phyloP scores from a whole-genome alignment of 1,284 basidiomycete genomes.

The Cryptococcus floricola region DNA sequence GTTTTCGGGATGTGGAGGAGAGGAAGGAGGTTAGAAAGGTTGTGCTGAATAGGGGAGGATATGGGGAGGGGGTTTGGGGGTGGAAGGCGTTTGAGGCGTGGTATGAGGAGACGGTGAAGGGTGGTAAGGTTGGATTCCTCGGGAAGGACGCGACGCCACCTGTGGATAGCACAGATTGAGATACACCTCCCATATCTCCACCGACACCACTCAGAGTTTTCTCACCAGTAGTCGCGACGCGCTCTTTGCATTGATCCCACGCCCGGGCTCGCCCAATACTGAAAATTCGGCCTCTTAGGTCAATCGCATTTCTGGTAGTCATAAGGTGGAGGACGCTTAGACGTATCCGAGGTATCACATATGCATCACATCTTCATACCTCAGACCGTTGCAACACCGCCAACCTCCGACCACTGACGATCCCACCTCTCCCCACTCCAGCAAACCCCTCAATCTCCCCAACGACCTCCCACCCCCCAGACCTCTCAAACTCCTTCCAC shows the following conservation, averaged over 20 bases:
- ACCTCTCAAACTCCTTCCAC: not conserved
- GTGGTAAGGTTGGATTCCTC: conserved; percentile 1
- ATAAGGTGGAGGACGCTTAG: no score
- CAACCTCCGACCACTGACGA: not conserved
- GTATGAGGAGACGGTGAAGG: conserved; percentile 59
- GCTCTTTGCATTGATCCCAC: no score
- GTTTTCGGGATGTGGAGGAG: conserved; percentile 60
- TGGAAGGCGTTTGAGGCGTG: conserved; percentile 68
- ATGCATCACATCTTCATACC: no score
- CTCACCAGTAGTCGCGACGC: no score
- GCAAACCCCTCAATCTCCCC: not conserved
- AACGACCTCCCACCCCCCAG: not conserved
- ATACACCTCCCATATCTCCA: no score
- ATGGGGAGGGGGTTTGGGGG: conserved; percentile 15
- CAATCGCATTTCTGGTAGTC: no score
- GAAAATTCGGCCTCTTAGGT: no score
- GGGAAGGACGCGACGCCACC: not conserved
- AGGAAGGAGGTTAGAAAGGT: conserved; percentile 56
- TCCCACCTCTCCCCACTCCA: not conserved
- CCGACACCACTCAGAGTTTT: no score
- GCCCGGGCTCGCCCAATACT: no score
- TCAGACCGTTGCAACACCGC: not conserved
- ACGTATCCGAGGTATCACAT: no score
- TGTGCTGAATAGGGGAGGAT: conserved; percentile 56
- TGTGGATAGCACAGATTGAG: not conserved